Conservation (phyloP, 1,284 basidiomycete species). For the Megacollybia platyphylla region DNA sequence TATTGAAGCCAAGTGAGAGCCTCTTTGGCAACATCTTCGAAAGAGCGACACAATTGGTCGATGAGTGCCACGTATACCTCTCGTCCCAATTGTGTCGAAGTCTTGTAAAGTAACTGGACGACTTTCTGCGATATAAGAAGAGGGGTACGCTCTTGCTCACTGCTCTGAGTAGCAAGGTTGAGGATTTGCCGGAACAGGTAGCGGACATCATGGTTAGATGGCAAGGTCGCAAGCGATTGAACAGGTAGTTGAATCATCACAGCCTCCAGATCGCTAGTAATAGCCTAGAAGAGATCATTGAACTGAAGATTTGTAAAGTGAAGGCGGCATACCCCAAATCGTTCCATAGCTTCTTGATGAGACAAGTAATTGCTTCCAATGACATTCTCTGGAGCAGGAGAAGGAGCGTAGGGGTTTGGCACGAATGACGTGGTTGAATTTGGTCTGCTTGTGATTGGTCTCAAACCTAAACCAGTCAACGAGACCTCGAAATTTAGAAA, state of each 20-base stretch:
- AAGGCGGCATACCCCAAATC: slow-evolving; percentile 45
- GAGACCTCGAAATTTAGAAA: slow-evolving; percentile 1
- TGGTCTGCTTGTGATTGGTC: slow-evolving; percentile 49
- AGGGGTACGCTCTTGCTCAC: slow-evolving; percentile 77
- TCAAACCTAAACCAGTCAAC: slow-evolving; percentile 32
- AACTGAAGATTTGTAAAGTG: neutral
- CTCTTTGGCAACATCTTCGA: slow-evolving; percentile 91
- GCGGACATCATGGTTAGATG: slow-evolving; percentile 79
- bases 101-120: slow-evolving; percentile 83
- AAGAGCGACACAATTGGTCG: slow-evolving; percentile 81
- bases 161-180: slow-evolving; percentile 64
- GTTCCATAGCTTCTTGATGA: slow-evolving; percentile 67
- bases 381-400: slow-evolving; percentile 34
- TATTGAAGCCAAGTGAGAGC: slow-evolving; percentile 96
- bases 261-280: slow-evolving; percentile 74
- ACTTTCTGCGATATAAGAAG: slow-evolving; percentile 92
- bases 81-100: slow-evolving; percentile 68
- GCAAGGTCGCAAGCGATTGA: slow-evolving; percentile 54
- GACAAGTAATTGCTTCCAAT: slow-evolving; percentile 22
- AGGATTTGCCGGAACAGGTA: slow-evolving; percentile 75
- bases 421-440: slow-evolving; percentile 49
- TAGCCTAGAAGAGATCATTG: slow-evolving; percentile 23
- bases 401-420: slow-evolving; percentile 31
- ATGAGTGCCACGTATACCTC: slow-evolving; percentile 87
- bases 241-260: slow-evolving; percentile 58